These are phyloP conservation scores for Penicillium thymicola DNA, from an alignment of 2,329 filamentous ascomycete species.

Conservation along the genomic window DNA sequence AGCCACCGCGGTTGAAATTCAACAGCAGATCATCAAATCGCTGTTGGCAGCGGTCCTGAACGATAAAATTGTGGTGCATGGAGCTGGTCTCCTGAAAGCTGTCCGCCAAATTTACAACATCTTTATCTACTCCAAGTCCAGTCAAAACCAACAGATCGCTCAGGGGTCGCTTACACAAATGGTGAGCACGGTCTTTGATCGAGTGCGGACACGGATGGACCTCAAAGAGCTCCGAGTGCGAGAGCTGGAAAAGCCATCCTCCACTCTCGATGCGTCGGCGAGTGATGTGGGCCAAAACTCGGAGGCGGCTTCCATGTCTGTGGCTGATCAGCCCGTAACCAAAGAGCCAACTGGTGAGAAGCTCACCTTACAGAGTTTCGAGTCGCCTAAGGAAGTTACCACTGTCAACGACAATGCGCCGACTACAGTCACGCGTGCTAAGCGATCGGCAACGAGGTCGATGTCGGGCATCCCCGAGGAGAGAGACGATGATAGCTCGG, in stretches of 20 bases:
- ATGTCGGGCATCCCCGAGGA: constrained; percentile 37
- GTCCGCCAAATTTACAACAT: constrained; percentile 99
- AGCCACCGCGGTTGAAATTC: constrained; percentile 84
- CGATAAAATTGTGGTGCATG: constrained; percentile 98
- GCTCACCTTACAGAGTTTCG: constrained; percentile 66
- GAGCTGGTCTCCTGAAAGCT: constrained; percentile 90
- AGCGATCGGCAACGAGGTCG: constrained; percentile 48
- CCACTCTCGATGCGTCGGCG: constrained; percentile 36
- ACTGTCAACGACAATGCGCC: constrained; percentile 65
- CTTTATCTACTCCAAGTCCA: constrained; percentile 90
- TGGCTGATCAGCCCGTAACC: constrained; percentile 45
- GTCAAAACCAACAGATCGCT: constrained; percentile 91
- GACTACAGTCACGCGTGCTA: constrained; percentile 62
- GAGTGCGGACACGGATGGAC: constrained; percentile 80
- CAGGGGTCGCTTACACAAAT: constrained; percentile 97
- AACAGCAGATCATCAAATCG: constrained; percentile 97
- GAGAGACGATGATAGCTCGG: constrained; percentile 36
- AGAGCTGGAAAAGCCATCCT: constrained; percentile 36
- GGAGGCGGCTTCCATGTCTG: constrained; percentile 35
- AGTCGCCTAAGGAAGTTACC: constrained; percentile 65
- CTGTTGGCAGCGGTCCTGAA: constrained; percentile 92
- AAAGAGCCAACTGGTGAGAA: constrained; percentile 55
- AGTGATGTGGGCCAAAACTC: constrained; percentile 49
- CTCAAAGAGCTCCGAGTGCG: constrained; percentile 75
- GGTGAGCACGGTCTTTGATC: constrained; percentile 96